Evolutionary conservation across 2,329 filamentous ascomycete species (phyloP), one percentile per base, ranked within the genome.

Genomic region (Fusarium sp.): DNA sequence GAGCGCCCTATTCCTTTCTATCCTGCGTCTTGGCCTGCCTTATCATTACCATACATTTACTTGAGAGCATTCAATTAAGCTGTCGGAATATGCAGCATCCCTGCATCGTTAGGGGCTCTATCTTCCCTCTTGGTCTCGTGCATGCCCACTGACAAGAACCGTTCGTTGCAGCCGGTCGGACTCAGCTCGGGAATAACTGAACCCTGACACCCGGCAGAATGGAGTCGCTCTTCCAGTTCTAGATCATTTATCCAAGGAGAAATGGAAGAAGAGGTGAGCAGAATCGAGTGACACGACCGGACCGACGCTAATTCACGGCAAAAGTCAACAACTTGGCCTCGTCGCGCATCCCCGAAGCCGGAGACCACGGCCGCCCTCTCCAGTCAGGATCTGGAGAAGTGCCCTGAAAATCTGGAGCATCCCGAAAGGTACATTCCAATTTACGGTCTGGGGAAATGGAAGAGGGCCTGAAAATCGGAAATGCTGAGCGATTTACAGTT

Each of bases 401-500:
- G 52, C 61, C 56, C 52, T 65, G 51, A 55, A 61, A 55, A 50
- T 61, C 59, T 56, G 54, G 67, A 64, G 53, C 27, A 37, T 67
- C 58, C 58, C 53, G 51, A 69, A 46, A 57, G 29, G 11, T 61
- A 66, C 66, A 62, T 18, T 53, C 14, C 39, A 62, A 57, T 57
- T 41, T 43, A 57, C 36, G 55, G 65, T 72, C 70, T 72, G 70
- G 70, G 70, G 70, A 69, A 73, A 66, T 52, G 70, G 60, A 68
- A 54, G 53, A 67, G n/a, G 35, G 36, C 54, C 51, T 53, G 56
- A 65, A 61, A 62, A 43, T 71, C 64, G 68, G 46, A 63, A 63
- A 68, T 61, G 39, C 58, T 73, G 71, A 71, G 69, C 62, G 69
- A 72, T 73, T 73, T 71, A 67, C 63, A 63, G n/a, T 63, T 63